phyloP scores from a whole-genome alignment of 148 eudicot species.

The Vaccinium macrocarpon region DNA sequence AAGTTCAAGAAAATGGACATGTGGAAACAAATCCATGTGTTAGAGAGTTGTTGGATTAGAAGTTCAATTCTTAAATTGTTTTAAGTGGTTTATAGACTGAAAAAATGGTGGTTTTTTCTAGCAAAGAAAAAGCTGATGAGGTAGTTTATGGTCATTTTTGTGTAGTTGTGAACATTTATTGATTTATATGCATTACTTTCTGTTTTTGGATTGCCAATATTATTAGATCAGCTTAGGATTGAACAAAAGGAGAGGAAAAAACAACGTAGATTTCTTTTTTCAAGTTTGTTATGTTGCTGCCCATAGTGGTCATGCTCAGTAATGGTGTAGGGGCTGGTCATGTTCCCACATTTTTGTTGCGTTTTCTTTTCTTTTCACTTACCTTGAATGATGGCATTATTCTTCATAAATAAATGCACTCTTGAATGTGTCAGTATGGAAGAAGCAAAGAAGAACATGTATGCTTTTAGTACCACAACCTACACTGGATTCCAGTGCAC shows the following conservation, averaged over 20 bases:
- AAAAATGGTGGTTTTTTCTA: neutral
- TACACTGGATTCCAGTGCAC: conserved; percentile 98
- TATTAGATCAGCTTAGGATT: neutral
- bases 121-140: neutral
- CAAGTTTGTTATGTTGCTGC: neutral
- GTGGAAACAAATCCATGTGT: neutral
- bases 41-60: neutral
- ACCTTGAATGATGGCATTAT: neutral
- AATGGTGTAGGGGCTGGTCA: neutral
- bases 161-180: neutral
- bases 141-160: neutral
- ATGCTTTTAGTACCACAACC: conserved; percentile 97
- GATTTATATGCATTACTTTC: too few relatives aligned
- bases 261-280: neutral
- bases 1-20: neutral
- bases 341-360: neutral
- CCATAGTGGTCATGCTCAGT: neutral
- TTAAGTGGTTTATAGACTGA: neutral
- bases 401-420: neutral
- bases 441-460: conserved; percentile 95
- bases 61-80: neutral
- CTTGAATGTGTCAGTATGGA: conserved; percentile 60
- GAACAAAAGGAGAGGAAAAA: neutral
- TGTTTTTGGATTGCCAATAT: neutral
- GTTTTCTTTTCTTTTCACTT: neutral